phyloP scores from a whole-genome alignment of 257 asterid genomes.

The Petunia secreta region DNA sequence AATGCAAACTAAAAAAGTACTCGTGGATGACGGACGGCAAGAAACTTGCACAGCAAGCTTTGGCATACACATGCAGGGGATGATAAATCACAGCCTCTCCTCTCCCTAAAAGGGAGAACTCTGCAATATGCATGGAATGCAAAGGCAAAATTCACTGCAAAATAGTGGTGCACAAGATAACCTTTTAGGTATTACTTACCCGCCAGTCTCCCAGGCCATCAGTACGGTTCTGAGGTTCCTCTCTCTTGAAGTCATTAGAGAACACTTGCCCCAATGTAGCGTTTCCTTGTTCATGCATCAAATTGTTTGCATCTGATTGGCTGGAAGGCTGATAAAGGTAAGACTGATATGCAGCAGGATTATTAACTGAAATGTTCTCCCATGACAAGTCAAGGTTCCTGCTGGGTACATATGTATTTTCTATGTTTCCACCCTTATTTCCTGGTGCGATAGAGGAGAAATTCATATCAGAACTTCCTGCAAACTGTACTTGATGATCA shows the following conservation, averaged over 20 bases:
- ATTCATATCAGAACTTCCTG: constrained; percentile 49
- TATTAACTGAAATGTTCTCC: constrained; percentile 54
- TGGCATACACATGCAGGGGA: neutral
- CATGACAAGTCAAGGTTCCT: constrained; percentile 55
- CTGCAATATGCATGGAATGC: neutral
- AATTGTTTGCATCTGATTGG: constrained; percentile 46
- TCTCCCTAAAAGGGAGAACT: neutral
- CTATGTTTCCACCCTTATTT: constrained; percentile 37
- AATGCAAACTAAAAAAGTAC: constrained; percentile 7
- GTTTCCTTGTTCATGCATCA: constrained; percentile 55
- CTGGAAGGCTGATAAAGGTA: constrained; percentile 50
- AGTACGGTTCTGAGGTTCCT: constrained; percentile 44
- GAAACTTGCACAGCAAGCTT: neutral
- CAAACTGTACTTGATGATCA: constrained; percentile 54
- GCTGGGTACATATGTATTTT: constrained; percentile 45
- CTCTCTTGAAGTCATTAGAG: constrained; percentile 42
- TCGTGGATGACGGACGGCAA: neutral
- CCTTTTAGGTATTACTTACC: constrained; percentile 45
- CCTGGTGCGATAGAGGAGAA: constrained; percentile 45
- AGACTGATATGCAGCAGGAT: constrained; percentile 50
- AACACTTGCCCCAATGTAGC: constrained; percentile 51
- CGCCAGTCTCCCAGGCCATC: constrained; percentile 69
- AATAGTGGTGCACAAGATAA: constrained; percentile 20
- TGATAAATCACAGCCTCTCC: neutral
- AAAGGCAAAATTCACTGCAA: neutral